A percentile compares a stretch with the other conserved stretches of the same genome.
phyloP scores from a whole-genome alignment of 495 filamentous ascomycete genomes.

The Aspergillus homomorphus region DNA sequence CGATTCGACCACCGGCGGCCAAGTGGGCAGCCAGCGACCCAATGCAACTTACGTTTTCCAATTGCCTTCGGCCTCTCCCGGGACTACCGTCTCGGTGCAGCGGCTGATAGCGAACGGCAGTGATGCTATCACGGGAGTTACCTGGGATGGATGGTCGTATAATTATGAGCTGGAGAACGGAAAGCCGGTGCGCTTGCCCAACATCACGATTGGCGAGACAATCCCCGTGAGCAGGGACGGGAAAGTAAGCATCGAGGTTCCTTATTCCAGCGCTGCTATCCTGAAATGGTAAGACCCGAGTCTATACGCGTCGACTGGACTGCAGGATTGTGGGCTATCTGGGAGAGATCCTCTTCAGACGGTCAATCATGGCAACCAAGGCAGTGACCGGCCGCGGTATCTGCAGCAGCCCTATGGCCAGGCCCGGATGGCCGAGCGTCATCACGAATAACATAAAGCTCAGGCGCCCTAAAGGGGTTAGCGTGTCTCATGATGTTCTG shows the following conservation, averaged over 20 bases:
- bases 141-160: slow-evolving; percentile 62
- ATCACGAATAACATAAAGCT: not conserved
- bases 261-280: slow-evolving; percentile 48
- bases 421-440: not conserved
- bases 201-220: slow-evolving; percentile 57
- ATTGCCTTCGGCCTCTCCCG: slow-evolving; percentile 23
- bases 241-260: slow-evolving; percentile 44
- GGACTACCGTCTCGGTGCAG: slow-evolving; percentile 33
- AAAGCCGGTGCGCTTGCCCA: slow-evolving; percentile 51
- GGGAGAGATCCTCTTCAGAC: not conserved
- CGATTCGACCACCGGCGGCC: not conserved
- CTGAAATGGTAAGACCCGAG: slow-evolving; percentile 34
- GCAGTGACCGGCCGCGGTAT: not conserved
- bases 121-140: slow-evolving; percentile 59
- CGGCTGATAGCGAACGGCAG: slow-evolving; percentile 60
- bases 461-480: not conserved
- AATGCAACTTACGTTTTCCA: slow-evolving; percentile 45
- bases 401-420: not conserved
- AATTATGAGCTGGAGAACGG: slow-evolving; percentile 61
- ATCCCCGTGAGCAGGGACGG: slow-evolving; percentile 41
- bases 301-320: not conserved
- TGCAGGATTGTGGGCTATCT: not conserved
- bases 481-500: not conserved
- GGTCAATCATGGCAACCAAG: not conserved
- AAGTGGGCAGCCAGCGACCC: not conserved